Conservation (phyloP, 2,329 filamentous ascomycete genomes). For the Sarocladium oryzae region DNA sequence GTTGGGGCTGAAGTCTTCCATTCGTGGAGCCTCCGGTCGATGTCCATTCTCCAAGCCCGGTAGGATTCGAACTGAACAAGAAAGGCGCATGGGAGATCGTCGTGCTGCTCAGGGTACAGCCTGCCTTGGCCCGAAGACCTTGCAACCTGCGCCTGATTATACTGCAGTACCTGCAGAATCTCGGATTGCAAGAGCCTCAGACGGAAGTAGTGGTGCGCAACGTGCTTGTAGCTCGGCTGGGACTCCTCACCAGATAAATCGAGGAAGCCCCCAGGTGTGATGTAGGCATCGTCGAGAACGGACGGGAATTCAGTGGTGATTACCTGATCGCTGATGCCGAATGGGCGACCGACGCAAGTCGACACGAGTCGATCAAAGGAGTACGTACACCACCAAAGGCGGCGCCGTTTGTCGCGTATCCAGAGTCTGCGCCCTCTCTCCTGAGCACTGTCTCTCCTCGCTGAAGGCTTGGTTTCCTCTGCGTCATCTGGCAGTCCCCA, state of each 20-base stretch:
- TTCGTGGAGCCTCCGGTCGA: constrained; percentile 73
- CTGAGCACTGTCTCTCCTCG: constrained; percentile 23
- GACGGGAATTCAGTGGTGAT: constrained; percentile 95
- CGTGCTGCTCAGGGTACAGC: constrained; percentile 67
- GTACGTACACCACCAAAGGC: constrained; percentile 97
- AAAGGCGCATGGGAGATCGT: constrained; percentile 76
- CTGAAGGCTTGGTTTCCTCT: constrained; percentile 6
- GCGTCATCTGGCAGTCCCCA: constrained; percentile 47
- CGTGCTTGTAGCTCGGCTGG: constrained; percentile 79
- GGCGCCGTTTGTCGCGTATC: constrained; percentile 75
- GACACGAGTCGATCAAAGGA: constrained; percentile 91
- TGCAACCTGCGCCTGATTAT: constrained; percentile 79
- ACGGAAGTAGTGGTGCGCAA: constrained; percentile 88
- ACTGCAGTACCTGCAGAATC: constrained; percentile 87
- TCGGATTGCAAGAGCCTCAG: constrained; percentile 86
- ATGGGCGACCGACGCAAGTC: constrained; percentile 86
- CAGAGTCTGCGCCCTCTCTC: constrained; percentile 69
- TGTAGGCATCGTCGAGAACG: constrained; percentile 78
- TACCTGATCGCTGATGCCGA: constrained; percentile 92
- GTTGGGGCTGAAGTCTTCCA: constrained; percentile 83
- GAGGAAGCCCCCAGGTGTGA: constrained; percentile 71
- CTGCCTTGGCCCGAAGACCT: constrained; percentile 58
- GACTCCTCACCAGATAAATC: constrained; percentile 49
- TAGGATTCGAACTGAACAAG: constrained; percentile 79
- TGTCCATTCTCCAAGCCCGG: constrained; percentile 79